Evolutionary conservation across 139 green algal genomes (phyloP), one percentile per base, ranked within the genome.

Genomic region (Tetradesmus lagerheimii): DNA sequence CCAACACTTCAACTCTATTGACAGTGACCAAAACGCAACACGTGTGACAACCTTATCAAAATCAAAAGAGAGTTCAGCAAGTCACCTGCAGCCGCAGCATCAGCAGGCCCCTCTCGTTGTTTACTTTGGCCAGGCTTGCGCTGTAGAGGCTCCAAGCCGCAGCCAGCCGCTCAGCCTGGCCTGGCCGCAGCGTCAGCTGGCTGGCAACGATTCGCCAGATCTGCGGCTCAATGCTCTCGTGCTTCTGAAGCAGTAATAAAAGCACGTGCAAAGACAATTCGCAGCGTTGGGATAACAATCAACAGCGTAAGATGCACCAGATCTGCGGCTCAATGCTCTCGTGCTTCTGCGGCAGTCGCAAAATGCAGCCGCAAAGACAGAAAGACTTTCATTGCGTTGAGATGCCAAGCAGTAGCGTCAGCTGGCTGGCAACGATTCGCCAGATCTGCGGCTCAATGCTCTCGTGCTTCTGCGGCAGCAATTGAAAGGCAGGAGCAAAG

Each of bases 391-490:
- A n/a, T n/a, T n/a, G n/a, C n/a, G n/a, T n/a, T n/a, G n/a, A n/a
- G n/a, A n/a, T n/a, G n/a, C n/a, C 50, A 64, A 64, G 77, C 5
- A 29, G 39, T 41, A 66, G 41, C 11, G 2, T 62, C 15, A 64
- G 11, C 78, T 39, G 41, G 27, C 18, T n/a, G 34, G 78, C 78
- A 34, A 84, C 39, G 5, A 84, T 27, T 5, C n/a, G 27, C 78
- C 39, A 83, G 77, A 83, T 64, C 38, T 64, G 37, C 25, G 78
- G 78, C 78, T 84, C 39, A 9, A 84, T 84, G 39, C 78, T 84
- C 39, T 84, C 78, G 34, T 83, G 39, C 67, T 39, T 23, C 67
- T 39, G 67, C 67, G 20, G 12, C 0, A 76, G 4, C 8, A 50
- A 4, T 14, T n/a, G n/a, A 8, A 50, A 50, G 43, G 47, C 47